Evolutionary conservation across 768 basidiomycete genomes (phyloP), one percentile per base, ranked within the genome.

Genomic region (Hygrophorus russula): DNA sequence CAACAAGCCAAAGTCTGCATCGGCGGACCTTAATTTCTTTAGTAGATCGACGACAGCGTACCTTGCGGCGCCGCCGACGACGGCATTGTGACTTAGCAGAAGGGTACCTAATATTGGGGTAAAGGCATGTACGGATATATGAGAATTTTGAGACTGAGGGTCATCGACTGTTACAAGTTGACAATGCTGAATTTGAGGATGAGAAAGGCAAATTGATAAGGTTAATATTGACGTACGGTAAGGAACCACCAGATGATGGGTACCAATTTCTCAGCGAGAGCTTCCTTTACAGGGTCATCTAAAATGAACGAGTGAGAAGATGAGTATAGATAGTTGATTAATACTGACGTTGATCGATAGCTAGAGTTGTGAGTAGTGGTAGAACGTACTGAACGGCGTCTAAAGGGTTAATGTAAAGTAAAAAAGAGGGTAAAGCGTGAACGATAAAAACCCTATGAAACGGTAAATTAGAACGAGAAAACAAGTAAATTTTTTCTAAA

Each of bases 351-450:
- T 88, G 79, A 55, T 93, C 90, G 61, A 84, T 78, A 7, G 88
- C 88, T 20, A 97, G 75, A 34, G 74, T 75, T 40, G 75, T 82
- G 45, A 98, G 73, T n/a, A 96, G 74, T 1, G 93, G 93, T 14
- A 94, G 65, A 45, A 98, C 88, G 56, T 94, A 98, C 59, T 91
- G 86, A 52, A 90, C 80, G 4, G 90, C 90, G 51, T 98, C 93
- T 44, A 77, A 75, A 2, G 93, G 83, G 13, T 83, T 70, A 41
- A 96, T 83, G 37, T 81, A 69, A 45, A 70, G 62, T 28, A 97
- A 73, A 61, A 85, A 80, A 2, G 76, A 68, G n/a, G 84, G 82
- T 29, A 97, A 73, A 30, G 83, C 77, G 53, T 83, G 82, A 0
- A 84, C 77, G 56, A 98, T 92, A 65, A 82, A 94, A 32, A 87